phyloP scores from a whole-genome alignment of 306 rosid genomes.

The Acmispon strigosus region DNA sequence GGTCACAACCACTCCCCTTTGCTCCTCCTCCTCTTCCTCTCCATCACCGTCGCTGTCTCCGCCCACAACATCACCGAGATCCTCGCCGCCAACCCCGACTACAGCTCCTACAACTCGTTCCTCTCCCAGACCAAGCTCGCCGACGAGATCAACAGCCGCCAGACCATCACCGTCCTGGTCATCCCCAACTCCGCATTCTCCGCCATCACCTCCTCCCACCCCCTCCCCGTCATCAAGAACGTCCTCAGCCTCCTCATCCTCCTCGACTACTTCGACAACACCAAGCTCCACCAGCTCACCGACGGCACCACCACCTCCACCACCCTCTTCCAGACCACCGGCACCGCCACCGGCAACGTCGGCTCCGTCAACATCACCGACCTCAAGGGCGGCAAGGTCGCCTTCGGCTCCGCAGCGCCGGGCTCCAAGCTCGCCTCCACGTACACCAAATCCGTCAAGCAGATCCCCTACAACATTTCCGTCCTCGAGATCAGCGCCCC shows the following conservation, averaged over 20 bases:
- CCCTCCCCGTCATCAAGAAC: conserved; percentile 70
- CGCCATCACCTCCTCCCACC: conserved; percentile 48
- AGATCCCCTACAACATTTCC: conserved; percentile 77
- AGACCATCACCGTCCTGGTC: conserved; percentile 74
- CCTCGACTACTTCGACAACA: conserved; percentile 75
- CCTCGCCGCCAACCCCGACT: conserved; percentile 49
- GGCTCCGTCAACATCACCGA: conserved; percentile 95
- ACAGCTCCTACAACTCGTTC: conserved; percentile 48
- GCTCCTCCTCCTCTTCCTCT: conserved; percentile 15
- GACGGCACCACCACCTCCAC: conserved; percentile 72
- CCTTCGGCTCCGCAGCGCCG: conserved; percentile 77
- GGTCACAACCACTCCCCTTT: background rate
- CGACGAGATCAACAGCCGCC: conserved; percentile 87
- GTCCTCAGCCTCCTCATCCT: conserved; percentile 69
- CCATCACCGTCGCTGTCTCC: conserved; percentile 30
- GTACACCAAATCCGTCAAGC: conserved; percentile 71
- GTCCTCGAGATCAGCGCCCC: conserved; percentile 72
- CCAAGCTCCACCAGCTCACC: conserved; percentile 75
- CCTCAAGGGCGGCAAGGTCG: conserved; percentile 75
- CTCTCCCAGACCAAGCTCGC: conserved; percentile 57
- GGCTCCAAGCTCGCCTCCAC: conserved; percentile 86
- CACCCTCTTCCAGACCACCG: conserved; percentile 86
- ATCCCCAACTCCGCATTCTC: conserved; percentile 58
- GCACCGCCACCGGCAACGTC: conserved; percentile 57
- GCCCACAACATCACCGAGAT: conserved; percentile 92